Conservation (phyloP, 306 rosid genomes). For the Mucuna pruriens region DNA sequence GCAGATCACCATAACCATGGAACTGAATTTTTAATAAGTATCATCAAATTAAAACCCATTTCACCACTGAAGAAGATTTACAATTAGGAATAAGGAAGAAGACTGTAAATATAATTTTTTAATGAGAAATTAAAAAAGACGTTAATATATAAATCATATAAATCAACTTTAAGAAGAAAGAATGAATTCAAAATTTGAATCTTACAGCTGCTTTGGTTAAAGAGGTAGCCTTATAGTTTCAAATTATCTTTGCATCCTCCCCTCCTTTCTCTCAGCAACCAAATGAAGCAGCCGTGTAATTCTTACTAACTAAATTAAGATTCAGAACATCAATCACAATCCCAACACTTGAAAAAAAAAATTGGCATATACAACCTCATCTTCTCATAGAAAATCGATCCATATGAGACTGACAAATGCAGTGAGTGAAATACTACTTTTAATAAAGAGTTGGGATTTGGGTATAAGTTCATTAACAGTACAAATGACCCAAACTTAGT, state of each 20-base stretch:
- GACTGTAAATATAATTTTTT: background rate
- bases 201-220: slow-evolving; percentile 34
- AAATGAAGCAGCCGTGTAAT: slow-evolving; percentile 26
- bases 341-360: background rate
- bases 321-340: background rate
- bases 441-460: background rate
- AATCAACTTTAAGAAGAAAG: background rate
- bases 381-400: background rate
- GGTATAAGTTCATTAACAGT: background rate
- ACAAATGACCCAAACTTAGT: background rate
- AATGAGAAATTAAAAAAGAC: background rate
- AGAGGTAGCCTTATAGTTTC: slow-evolving; percentile 15
- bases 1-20: slow-evolving; percentile 10
- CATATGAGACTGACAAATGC: background rate
- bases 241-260: slow-evolving; percentile 26
- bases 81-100: background rate
- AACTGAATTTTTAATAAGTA: background rate
- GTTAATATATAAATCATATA: background rate
- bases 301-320: slow-evolving; percentile 19
- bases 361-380: background rate
- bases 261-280: slow-evolving; percentile 20
- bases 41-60: background rate
- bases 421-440: background rate
- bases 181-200: slow-evolving; percentile 19
- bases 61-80: background rate